phyloP scores from a whole-genome alignment of 305 asterid species.

The Caryopteris hybrid region DNA sequence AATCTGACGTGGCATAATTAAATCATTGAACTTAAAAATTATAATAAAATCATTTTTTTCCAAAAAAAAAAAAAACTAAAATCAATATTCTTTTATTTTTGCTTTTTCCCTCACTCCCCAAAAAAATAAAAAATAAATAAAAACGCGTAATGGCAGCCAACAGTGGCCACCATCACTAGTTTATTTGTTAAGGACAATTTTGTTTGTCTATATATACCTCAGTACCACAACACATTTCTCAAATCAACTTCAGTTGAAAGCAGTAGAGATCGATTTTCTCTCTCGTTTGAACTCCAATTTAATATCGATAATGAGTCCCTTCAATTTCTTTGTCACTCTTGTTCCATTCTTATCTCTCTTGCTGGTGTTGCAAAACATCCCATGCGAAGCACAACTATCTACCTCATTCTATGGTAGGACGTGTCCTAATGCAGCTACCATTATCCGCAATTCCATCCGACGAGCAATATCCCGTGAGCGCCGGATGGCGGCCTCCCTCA shows the following conservation, averaged over 20 bases:
- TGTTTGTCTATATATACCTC: constrained; percentile 8
- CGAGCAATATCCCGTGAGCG: constrained; percentile 33
- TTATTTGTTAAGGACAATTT: too few species aligned
- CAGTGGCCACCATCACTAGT: not conserved
- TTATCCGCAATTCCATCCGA: constrained; percentile 26
- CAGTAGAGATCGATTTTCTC: too few species aligned
- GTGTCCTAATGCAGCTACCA: constrained; percentile 33
- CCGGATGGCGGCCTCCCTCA: constrained; percentile 47
- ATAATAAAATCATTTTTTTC: too few species aligned
- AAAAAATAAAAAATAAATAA: too few species aligned
- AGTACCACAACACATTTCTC: not conserved
- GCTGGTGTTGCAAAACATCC: constrained; percentile 8
- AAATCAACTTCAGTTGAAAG: too few species aligned
- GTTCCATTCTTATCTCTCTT: not conserved
- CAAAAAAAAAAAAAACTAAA: too few species aligned
- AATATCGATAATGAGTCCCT: constrained; percentile 17
- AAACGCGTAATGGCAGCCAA: constrained; percentile 19
- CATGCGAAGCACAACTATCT: constrained; percentile 34
- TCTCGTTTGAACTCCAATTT: too few species aligned
- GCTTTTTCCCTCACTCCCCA: too few species aligned
- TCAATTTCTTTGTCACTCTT: not conserved
- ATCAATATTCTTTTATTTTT: too few species aligned
- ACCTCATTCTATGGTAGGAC: constrained; percentile 25
- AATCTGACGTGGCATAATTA: too few species aligned
- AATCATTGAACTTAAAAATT: too few species aligned